phyloP scores from a whole-genome alignment of 2,329 filamentous ascomycete species.

The Fonsecaea multimorphosa region DNA sequence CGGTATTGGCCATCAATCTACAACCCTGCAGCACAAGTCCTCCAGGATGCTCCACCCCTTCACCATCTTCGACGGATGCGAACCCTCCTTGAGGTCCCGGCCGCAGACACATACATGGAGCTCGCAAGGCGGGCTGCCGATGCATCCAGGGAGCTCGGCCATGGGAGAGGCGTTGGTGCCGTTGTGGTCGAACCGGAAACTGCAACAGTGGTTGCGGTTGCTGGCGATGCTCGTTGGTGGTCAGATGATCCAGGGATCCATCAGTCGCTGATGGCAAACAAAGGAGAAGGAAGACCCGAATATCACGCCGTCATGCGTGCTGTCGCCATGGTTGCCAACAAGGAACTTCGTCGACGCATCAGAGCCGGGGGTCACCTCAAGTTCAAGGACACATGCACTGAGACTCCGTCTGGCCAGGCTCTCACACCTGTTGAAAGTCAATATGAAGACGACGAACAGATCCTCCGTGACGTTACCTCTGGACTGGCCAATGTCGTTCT shows the following conservation, averaged over 20 bases:
- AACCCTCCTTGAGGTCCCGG: conserved; percentile 47
- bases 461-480: conserved; percentile 28
- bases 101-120: conserved; percentile 45
- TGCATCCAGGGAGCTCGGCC: conserved; percentile 47
- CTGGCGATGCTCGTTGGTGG: conserved; percentile 51
- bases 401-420: conserved; percentile 38
- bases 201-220: conserved; percentile 52
- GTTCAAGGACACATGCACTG: conserved; percentile 38
- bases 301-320: conserved; percentile 56
- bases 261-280: conserved; percentile 18
- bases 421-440: conserved; percentile 36
- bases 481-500: conserved; percentile 29
- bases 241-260: conserved; percentile 22
- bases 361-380: conserved; percentile 36
- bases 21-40: conserved; percentile 53
- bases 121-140: conserved; percentile 49
- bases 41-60: conserved; percentile 50
- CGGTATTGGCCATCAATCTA: conserved; percentile 52
- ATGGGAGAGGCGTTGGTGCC: conserved; percentile 51
- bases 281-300: conserved; percentile 51
- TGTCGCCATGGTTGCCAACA: conserved; percentile 50
- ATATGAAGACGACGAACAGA: conserved; percentile 34
- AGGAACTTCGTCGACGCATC: conserved; percentile 45
- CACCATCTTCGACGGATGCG: conserved; percentile 46
- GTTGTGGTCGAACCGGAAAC: conserved; percentile 54